Conservation (phyloP, 257 asterid species). For the Nicotiana noctiflora region DNA sequence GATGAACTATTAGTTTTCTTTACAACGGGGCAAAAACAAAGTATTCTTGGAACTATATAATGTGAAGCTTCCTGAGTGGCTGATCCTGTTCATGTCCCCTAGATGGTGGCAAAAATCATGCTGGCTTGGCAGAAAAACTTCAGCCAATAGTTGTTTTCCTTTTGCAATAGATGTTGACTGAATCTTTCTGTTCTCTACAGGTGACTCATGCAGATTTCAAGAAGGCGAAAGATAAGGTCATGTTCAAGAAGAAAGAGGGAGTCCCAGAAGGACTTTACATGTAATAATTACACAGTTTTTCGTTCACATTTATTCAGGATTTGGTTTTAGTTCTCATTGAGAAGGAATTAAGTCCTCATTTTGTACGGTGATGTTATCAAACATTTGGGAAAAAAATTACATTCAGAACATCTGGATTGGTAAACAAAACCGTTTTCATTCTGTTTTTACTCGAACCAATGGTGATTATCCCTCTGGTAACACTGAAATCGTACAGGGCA, state of each 20-base stretch:
- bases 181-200: slow-evolving; percentile 3
- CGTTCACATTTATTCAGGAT: no score
- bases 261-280: slow-evolving; percentile 52
- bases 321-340: not conserved
- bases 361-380: slow-evolving; percentile 1
- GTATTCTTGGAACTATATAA: not conserved
- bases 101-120: no score
- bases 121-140: not conserved
- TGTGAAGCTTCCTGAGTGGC: not conserved
- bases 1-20: not conserved
- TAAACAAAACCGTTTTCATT: not conserved
- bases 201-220: slow-evolving; percentile 44
- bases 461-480: not conserved
- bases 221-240: slow-evolving; percentile 52
- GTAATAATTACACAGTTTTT: slow-evolving; percentile 12
- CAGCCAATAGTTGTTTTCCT: not conserved
- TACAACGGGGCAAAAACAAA: not conserved
- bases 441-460: not conserved
- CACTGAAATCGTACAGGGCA: not conserved
- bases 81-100: not conserved
- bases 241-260: slow-evolving; percentile 55
- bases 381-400: not conserved
- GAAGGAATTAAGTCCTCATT: not conserved
- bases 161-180: not conserved
- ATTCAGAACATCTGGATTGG: not conserved